Percentiles rank a stretch among this genome's conserved stretches.
Conservation (phyloP, 2,329 filamentous ascomycete species). For the Lecanicillium sp. region DNA sequence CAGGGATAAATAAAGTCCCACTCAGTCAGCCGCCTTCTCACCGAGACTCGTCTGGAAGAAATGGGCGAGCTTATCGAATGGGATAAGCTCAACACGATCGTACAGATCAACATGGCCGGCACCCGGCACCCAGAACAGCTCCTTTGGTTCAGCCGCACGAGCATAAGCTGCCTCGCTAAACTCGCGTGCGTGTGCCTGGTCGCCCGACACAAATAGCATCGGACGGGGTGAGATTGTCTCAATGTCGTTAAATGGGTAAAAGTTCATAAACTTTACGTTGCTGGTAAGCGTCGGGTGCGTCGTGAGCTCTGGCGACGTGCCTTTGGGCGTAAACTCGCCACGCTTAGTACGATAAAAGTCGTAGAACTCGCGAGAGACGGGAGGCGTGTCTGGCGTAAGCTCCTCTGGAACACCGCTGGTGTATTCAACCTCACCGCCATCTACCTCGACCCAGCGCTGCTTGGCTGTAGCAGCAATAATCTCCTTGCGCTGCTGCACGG, state of each 20-base stretch:
- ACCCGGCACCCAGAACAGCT: conserved; percentile 22
- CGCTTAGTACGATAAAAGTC: too few species aligned
- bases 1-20: too few species aligned
- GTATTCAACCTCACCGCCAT: too few species aligned
- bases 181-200: conserved; percentile 19
- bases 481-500: too few species aligned
- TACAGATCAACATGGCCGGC: conserved; percentile 28
- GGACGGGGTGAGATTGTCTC: conserved; percentile 22
- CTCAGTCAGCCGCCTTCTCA: too few species aligned
- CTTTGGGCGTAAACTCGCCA: too few species aligned
- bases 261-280: conserved; percentile 25
- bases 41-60: conserved; percentile 19
- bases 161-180: conserved; percentile 20
- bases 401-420: too few species aligned
- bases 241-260: conserved; percentile 21
- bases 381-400: too few species aligned
- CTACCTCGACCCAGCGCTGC: too few species aligned
- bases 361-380: too few species aligned
- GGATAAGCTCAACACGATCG: conserved; percentile 26
- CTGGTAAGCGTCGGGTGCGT: conserved; percentile 22
- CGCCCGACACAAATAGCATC: conserved; percentile 18
- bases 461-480: too few species aligned
- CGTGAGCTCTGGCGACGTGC: conserved; percentile 18
- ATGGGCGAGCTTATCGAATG: conserved; percentile 20
- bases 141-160: conserved; percentile 25